Base-by-base conservation (phyloP, 257 asterid genomes). In the Cinchona pubescens region DNA sequence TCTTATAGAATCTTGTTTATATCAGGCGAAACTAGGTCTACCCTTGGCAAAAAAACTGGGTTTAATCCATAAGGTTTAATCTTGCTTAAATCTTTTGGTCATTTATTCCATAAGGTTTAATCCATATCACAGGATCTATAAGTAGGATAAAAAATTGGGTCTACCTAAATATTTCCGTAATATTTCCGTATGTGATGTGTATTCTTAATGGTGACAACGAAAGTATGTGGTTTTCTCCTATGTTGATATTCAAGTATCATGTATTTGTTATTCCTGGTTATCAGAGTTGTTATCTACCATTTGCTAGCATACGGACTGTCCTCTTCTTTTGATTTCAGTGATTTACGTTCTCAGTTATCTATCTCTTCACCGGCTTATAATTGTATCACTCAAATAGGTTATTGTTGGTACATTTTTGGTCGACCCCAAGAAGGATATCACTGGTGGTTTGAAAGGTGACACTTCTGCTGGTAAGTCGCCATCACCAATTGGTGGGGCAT, bases 361-460 rank as follows among this genome's bases (percentile, higher is more conserved):
- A 27, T n/a, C 21, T 19, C 9, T 51, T 45, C 29, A 12, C 15
- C 35, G 42, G 25, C 46, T 46, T 65, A 40, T 67, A 15, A 1
- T 27, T 69, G 64, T 69, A 65, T 43, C 67, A 18, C 67, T 68
- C 53, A 63, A 62, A 55, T 79, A 88, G 93, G 86, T 88, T 43
- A 85, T 88, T 51, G 85, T 85, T 65, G 91, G 89, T 25, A 75
- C 89, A 53, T 88, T 88, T 68, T 49, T 78, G 6, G 73, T 86
- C 16, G 89, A 88, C 71, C 4, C 75, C 67, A 88, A 85, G 86
- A 85, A 82, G 82, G 87, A 83, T 35, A 35, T 48, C 27, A 10
- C 65, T 25, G 76, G 78, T 65, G 85, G 74, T 67, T 65, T 55
- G 64, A 81, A 66, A 79, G 82, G 79, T 27, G 90, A 80, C n/a